These are phyloP conservation scores for Megacollybia marginata DNA, from an alignment of 768 basidiomycete genomes.

Conservation along the genomic window DNA sequence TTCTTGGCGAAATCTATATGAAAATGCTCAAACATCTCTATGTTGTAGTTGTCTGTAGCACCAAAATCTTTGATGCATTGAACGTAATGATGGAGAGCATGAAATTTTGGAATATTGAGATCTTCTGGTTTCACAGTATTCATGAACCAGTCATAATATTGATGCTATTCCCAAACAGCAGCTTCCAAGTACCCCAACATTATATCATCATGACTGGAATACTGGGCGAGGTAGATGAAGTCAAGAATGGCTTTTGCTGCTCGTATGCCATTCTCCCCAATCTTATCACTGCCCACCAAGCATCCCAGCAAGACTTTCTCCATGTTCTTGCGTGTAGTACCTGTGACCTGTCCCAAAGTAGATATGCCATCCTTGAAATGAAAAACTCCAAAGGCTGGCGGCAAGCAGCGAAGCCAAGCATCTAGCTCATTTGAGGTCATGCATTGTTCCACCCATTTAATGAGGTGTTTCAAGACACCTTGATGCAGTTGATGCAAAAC, in stretches of 20 bases:
- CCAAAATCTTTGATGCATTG: constrained; percentile 5
- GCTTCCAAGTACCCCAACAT: not conserved
- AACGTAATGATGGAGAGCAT: constrained; percentile 7
- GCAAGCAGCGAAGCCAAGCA: too few relatives aligned
- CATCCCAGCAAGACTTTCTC: too few relatives aligned
- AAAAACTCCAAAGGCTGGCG: too few relatives aligned
- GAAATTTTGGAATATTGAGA: constrained; percentile 11
- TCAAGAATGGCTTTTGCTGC: not conserved
- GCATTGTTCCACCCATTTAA: too few relatives aligned
- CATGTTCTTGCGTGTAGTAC: too few relatives aligned
- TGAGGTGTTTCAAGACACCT: too few relatives aligned
- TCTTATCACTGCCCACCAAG: too few relatives aligned
- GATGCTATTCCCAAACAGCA: not conserved
- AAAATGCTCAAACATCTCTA: constrained; percentile 4
- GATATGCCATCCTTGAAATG: too few relatives aligned
- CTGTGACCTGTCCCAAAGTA: too few relatives aligned
- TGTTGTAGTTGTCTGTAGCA: constrained; percentile 11
- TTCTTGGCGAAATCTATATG: too few relatives aligned
- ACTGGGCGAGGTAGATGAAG: not conserved
- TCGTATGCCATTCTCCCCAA: not conserved
- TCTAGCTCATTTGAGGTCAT: too few relatives aligned
- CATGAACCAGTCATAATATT: not conserved
- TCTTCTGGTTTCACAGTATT: not conserved
- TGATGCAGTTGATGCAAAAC: too few relatives aligned
- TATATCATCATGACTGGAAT: not conserved